phyloP scores from a whole-genome alignment of 768 basidiomycete species.

The Scleroderma bovista region DNA sequence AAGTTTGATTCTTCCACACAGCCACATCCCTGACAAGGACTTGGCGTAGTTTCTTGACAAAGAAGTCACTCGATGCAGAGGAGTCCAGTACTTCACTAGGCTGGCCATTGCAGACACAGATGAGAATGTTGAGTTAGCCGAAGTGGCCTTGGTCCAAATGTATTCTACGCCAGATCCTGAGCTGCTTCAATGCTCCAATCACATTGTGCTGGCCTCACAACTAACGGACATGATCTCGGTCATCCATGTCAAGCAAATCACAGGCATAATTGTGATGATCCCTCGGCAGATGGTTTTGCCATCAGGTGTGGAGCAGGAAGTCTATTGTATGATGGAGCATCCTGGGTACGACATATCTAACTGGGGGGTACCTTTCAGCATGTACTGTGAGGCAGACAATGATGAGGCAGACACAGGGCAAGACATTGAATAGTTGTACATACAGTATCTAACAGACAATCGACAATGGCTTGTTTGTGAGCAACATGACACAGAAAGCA shows the following conservation, averaged over 20 bases:
- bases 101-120: neutral
- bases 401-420: neutral
- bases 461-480: neutral
- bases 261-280: conserved; percentile 2
- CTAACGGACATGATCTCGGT: neutral
- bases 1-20: neutral
- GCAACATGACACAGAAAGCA: neutral
- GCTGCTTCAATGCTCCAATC: neutral
- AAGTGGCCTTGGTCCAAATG: conserved; percentile 3
- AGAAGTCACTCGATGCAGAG: neutral
- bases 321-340: conserved; percentile 3
- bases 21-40: neutral
- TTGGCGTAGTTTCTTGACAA: neutral
- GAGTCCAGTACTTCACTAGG: conserved; percentile 11
- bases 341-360: conserved; percentile 5
- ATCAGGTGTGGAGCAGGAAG: neutral
- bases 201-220: neutral
- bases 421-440: neutral
- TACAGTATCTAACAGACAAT: too few relatives aligned
- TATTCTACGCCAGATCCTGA: conserved; percentile 2
- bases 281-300: neutral
- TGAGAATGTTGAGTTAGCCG: neutral
- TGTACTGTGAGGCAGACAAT: neutral
- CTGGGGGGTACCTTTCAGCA: neutral
- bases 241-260: neutral